These are phyloP conservation scores for Malus asiatica DNA, from an alignment of 306 rosid species.

Conservation along the genomic window DNA sequence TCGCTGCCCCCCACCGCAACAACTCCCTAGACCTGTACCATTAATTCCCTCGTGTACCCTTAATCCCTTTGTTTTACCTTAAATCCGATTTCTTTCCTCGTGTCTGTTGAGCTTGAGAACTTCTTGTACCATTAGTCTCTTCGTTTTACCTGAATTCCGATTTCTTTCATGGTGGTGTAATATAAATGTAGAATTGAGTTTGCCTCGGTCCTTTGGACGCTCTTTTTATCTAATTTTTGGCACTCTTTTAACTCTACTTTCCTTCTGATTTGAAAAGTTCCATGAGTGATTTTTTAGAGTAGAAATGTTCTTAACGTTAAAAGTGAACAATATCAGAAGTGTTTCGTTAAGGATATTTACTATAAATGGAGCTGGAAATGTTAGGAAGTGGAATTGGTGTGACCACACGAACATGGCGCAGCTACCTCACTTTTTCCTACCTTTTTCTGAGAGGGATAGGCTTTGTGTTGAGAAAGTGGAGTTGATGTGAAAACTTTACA, in stretches of 20 bases:
- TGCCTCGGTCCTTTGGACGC: neutral
- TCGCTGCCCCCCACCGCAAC: slow-evolving; percentile 16
- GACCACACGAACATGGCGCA: neutral
- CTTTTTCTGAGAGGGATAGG: neutral
- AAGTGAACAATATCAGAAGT: too few species aligned
- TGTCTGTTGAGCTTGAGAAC: slow-evolving; percentile 20
- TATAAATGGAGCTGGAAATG: slow-evolving; percentile 12
- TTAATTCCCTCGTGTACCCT: slow-evolving; percentile 31
- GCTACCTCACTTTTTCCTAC: neutral
- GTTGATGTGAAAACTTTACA: slow-evolving; percentile 17
- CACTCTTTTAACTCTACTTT: neutral
- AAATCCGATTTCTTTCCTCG: slow-evolving; percentile 2
- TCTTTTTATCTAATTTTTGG: neutral
- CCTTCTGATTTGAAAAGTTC: too few species aligned
- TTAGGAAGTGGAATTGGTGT: slow-evolving; percentile 3
- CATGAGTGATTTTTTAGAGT: too few species aligned
- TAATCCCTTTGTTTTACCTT: slow-evolving; percentile 11
- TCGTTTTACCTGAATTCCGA: too few species aligned
- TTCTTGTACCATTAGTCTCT: neutral
- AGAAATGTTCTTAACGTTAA: too few species aligned
- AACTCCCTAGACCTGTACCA: slow-evolving; percentile 28
- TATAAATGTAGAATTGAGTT: neutral
- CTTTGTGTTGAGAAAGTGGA: slow-evolving; percentile 13
- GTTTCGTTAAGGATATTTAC: too few species aligned
- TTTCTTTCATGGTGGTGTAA: slow-evolving; percentile 20